Base-by-base conservation (phyloP, 2,329 filamentous ascomycete genomes). In the Lachnellula cervina region DNA sequence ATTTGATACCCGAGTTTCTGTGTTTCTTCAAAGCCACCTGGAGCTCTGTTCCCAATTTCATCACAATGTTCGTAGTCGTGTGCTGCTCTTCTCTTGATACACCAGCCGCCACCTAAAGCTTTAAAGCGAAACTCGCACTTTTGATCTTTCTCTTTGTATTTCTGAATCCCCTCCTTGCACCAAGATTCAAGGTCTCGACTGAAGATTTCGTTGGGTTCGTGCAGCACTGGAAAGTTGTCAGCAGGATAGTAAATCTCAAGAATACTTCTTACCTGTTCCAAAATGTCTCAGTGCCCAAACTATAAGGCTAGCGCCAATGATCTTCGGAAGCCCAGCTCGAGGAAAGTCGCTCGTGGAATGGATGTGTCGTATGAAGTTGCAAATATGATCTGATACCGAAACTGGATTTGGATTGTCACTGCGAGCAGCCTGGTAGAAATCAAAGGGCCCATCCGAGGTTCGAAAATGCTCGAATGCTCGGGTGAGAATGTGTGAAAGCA, bases 401-500 rank as follows among this genome's bases (percentile, higher is more conserved):
- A 45, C 23, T 7, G 60, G 60, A 21, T 54, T 61, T 13, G 60
- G 60, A 21, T 61, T 62, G 42, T 61, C 59, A 19, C 51, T 52
- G 11, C 60, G 38, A 19, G 59, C 56, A 28, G 60, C 60, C 14
- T 49, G 49, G 35, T 56, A 62, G 52, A 62, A 62, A 38, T 61
- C 59, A 46, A 62, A 61, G 1, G 60, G 60, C 4, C 59, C 43
- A 21, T 62, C 60, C 7, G 59, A 61, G 5, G 54, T 51, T 2
- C 48, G 38, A 51, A 62, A 62, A 46, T 62, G 60, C 45, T 57
- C 59, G 23, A 62, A 62, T 11, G 56, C 60, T 13, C 52, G 54
- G 21, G 47, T 58, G 32, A 62, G 59, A 51, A 62, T 59, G 47
- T 62, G 59, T 2, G 57, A 59, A 13, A 61, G 43, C 38, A 49